Conservation (phyloP, 192 early-diverging fungal species). For the Backusella mclennaniae region DNA sequence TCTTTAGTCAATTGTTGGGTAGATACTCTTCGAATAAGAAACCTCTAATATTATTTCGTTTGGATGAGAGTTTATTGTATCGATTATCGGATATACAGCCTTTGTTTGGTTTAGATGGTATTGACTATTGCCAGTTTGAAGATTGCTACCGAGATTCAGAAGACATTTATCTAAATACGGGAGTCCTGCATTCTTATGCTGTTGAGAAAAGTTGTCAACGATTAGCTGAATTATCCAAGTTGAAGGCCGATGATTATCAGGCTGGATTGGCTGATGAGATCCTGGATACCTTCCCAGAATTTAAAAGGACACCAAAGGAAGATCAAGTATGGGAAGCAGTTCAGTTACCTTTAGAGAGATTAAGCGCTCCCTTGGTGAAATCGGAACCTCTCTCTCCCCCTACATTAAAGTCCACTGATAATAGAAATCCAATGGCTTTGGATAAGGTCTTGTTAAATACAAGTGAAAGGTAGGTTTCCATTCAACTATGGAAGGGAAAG, state of each 20-base stretch:
- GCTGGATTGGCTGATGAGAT: constrained; percentile 8
- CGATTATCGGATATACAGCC: constrained; percentile 5
- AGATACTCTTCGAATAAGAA: constrained; percentile 9
- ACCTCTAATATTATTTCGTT: constrained; percentile 13
- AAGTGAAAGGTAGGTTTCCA: not conserved
- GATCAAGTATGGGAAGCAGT: constrained; percentile 14
- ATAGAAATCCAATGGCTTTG: constrained; percentile 31
- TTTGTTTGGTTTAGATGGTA: not conserved
- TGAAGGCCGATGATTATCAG: constrained; percentile 15
- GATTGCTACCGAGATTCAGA: constrained; percentile 23
- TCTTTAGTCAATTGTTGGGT: constrained; percentile 13
- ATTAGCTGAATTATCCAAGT: constrained; percentile 35
- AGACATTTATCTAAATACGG: constrained; percentile 31
- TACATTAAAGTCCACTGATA: not conserved
- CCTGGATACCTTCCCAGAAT: constrained; percentile 11
- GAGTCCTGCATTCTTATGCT: constrained; percentile 27
- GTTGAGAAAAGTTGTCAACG: constrained; percentile 19
- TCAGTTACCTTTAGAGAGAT: constrained; percentile 5
- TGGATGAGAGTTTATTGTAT: constrained; percentile 11
- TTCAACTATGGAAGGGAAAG: not conserved
- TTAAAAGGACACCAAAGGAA: constrained; percentile 11
- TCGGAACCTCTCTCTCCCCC: constrained; percentile 24
- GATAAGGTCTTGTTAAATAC: constrained; percentile 27
- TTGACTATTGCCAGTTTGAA: not conserved
- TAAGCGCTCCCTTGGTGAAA: constrained; percentile 18